Base-by-base conservation (phyloP, 768 basidiomycete species). In the Lactifluus hygrophoroides region DNA sequence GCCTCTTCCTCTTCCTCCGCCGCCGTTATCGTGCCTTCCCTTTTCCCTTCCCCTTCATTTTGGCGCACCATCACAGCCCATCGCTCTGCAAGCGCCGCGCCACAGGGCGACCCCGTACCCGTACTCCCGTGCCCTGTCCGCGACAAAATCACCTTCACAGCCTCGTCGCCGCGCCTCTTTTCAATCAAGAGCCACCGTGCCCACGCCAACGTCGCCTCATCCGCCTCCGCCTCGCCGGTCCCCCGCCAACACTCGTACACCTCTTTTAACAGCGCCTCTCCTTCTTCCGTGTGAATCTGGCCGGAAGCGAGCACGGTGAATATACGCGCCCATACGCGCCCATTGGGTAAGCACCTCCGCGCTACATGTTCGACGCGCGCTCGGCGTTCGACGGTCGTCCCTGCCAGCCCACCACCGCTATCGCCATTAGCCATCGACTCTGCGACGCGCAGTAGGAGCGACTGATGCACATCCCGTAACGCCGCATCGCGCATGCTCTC, bases 221-320 rank as follows among this genome's bases (percentile, higher is more conserved):
- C 59, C 49, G 71, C 67, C 17, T 54, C 63, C 30, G 77, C 75
- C 51, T 68, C 58, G 51, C 64, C 63, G 27, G n/a, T n/a, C n/a
- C n/a, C n/a, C n/a, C 74, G 71, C 80, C 81, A 83, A 42, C 67
- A 56, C 61, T 74, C 75, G 60, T 76, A 79, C 40, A 75, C 69
- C 63, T 64, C 68, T 56, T 57, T 57, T 45, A 77, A 67, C 62
- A 74, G 69, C 51, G 63, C 60, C 56, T 63, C 66, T 53, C 59
- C 61, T 61, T 35, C 57, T 2, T 56, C 56, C 6, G 19, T 28
- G 11, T 54, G 23, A 21, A 14, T n/a, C n/a, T n/a, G n/a, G n/a
- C n/a, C n/a, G n/a, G 17, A 35, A 17, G 55, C 54, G 49, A 68
- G 70, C 54, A 70, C 65, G 47, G 51, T 64, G 61, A 82, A 82